Conservation (phyloP, 371 early-diverging fungal genomes). For the Actinomucor elegans region DNA sequence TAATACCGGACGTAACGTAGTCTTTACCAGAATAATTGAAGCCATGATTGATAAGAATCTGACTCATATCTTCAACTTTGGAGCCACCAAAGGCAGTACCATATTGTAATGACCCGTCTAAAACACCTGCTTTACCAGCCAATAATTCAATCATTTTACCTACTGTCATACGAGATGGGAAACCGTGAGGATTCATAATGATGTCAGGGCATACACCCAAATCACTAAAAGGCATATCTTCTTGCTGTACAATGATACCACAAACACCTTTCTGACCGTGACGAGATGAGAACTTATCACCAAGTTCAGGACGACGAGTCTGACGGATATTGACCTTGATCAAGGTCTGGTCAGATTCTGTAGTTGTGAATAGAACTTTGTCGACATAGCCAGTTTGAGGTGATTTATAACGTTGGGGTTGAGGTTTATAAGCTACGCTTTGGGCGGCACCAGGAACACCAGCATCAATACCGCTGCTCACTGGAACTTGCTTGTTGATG, state of each 20-base stretch:
- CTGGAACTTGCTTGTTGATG: slow-evolving; percentile 89
- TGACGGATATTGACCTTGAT: slow-evolving; percentile 97
- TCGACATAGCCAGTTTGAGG: slow-evolving; percentile 83
- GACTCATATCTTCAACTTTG: slow-evolving; percentile 96
- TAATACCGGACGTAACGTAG: slow-evolving; percentile 91
- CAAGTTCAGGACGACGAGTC: slow-evolving; percentile 97
- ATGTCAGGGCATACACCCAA: slow-evolving; percentile 96
- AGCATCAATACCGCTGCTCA: slow-evolving; percentile 64
- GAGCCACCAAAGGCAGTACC: slow-evolving; percentile 98
- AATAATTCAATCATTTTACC: slow-evolving; percentile 99
- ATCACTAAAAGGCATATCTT: slow-evolving; percentile 99
- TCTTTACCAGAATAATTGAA: slow-evolving; percentile 99
- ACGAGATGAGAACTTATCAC: slow-evolving; percentile 99
- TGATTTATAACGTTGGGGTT: slow-evolving; percentile 87
- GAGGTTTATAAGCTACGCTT: slow-evolving; percentile 67
- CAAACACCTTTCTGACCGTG: slow-evolving; percentile 99
- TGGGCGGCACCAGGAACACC: slow-evolving; percentile 54
- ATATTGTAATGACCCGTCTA: slow-evolving; percentile 94
- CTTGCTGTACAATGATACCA: slow-evolving; percentile 96
- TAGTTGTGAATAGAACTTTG: slow-evolving; percentile 91
- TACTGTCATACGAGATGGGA: slow-evolving; percentile 99
- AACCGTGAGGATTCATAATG: slow-evolving; percentile 99
- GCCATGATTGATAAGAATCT: slow-evolving; percentile 91
- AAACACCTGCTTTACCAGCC: slow-evolving; percentile 97
- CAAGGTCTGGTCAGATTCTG: slow-evolving; percentile 90